phyloP scores from a whole-genome alignment of 495 filamentous ascomycete genomes.

The Penicillium dipodomyicola region DNA sequence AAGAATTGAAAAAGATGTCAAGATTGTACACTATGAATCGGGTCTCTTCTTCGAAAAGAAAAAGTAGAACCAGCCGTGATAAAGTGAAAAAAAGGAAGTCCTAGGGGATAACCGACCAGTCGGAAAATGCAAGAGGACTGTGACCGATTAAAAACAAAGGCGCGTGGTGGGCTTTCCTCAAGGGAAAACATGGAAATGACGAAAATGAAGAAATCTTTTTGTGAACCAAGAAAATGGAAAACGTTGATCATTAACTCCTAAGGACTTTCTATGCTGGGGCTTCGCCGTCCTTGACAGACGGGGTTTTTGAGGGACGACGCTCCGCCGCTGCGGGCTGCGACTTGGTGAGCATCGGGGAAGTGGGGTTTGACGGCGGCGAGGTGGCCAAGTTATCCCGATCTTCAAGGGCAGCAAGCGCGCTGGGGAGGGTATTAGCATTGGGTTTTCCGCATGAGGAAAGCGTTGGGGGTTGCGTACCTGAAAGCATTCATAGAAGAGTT shows the following conservation, averaged over 20 bases:
- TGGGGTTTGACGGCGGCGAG: slow-evolving; percentile 57
- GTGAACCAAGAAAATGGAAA: slow-evolving; percentile 36
- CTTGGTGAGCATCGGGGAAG: slow-evolving; percentile 57
- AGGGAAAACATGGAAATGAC: slow-evolving; percentile 20
- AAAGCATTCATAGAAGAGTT: slow-evolving; percentile 80
- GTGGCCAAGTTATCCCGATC: slow-evolving; percentile 55
- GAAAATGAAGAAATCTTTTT: slow-evolving; percentile 38
- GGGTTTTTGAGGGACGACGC: slow-evolving; percentile 50
- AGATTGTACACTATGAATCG: slow-evolving; percentile 40
- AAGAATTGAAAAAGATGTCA: slow-evolving; percentile 22
- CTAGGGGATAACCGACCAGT: slow-evolving; percentile 31
- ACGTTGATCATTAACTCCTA: slow-evolving; percentile 47
- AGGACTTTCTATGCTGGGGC: slow-evolving; percentile 45
- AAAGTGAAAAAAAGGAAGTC: slow-evolving; percentile 17
- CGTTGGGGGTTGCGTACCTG: slow-evolving; percentile 56
- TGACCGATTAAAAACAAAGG: slow-evolving; percentile 24
- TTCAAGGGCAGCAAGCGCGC: slow-evolving; percentile 59
- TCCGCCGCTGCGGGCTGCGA: slow-evolving; percentile 46
- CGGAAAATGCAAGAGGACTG: slow-evolving; percentile 31
- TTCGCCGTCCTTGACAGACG: slow-evolving; percentile 44
- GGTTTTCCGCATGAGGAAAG: slow-evolving; percentile 1
- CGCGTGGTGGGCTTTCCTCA: slow-evolving; percentile 17
- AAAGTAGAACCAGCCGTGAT: background rate
- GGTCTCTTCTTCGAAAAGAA: slow-evolving; percentile 11
- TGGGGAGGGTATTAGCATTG: slow-evolving; percentile 31